Conservation (phyloP, 805 yeast genomes). For the Hanseniaspora vineae region DNA sequence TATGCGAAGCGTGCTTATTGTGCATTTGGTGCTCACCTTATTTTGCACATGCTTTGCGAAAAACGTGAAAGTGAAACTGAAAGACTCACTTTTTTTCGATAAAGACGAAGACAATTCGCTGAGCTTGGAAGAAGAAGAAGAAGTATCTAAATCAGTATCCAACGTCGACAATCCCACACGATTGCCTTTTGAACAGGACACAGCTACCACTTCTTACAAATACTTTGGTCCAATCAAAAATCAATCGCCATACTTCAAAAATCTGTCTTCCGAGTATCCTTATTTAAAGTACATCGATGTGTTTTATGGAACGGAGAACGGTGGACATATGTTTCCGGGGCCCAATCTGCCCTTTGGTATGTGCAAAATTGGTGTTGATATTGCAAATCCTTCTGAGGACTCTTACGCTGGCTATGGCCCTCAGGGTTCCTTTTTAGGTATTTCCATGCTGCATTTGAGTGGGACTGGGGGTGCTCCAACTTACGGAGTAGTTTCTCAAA, state of each 20-base stretch:
- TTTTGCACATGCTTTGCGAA: no score
- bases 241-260: no score
- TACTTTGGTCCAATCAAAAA: no score
- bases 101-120: no score
- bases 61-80: no score
- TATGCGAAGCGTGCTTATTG: no score
- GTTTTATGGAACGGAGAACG: slow-evolving; percentile 24
- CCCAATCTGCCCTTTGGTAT: slow-evolving; percentile 26
- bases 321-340: slow-evolving; percentile 28
- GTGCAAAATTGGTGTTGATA: slow-evolving; percentile 27
- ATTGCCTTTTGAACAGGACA: neutral
- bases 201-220: neutral
- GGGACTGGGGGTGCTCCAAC: slow-evolving; percentile 31
- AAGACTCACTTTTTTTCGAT: no score
- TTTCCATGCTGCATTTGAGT: slow-evolving; percentile 28
- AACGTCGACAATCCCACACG: no score
- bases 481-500: slow-evolving; percentile 24
- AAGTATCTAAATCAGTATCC: no score
- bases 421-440: slow-evolving; percentile 21
- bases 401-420: slow-evolving; percentile 25
- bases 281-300: slow-evolving; percentile 18
- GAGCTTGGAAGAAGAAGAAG: no score
- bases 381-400: slow-evolving; percentile 12
- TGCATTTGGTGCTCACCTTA: no score
- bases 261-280: neutral